phyloP scores from a whole-genome alignment of 768 basidiomycete genomes.

The Kwoniella pini region DNA sequence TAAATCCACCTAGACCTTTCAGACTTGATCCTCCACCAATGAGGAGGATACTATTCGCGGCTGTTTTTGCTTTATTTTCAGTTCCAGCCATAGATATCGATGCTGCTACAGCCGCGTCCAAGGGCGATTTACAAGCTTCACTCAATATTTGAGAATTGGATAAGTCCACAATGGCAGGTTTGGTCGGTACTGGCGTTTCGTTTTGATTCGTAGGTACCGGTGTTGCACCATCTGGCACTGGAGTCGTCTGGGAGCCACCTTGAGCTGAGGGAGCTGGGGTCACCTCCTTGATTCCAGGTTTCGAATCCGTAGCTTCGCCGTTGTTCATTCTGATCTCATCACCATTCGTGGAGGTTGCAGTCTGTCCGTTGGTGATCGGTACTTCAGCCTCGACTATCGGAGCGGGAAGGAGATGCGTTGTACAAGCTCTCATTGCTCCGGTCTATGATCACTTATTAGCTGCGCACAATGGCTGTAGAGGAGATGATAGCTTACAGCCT shows the following conservation, averaged over 20 bases:
- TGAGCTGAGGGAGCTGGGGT: background rate
- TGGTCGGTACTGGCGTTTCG: background rate
- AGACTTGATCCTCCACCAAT: conserved; percentile 43
- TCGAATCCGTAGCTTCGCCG: background rate
- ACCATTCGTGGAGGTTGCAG: background rate
- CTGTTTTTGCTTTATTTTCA: conserved; percentile 43
- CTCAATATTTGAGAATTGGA: conserved; percentile 21
- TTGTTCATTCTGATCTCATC: background rate
- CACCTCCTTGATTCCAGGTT: background rate
- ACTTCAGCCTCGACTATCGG: conserved; percentile 12
- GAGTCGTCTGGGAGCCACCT: background rate
- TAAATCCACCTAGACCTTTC: conserved; percentile 41
- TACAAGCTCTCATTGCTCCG: conserved; percentile 37
- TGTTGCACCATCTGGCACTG: conserved; percentile 2
- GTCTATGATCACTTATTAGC: conserved; percentile 19
- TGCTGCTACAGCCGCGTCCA: conserved; percentile 45
- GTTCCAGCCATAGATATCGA: conserved; percentile 35
- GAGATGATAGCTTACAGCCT: conserved; percentile 51
- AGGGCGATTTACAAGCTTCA: conserved; percentile 40
- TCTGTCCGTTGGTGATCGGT: too few relatives aligned
- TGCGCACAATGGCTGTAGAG: background rate
- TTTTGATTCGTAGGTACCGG: conserved; percentile 4
- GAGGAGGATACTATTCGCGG: conserved; percentile 36
- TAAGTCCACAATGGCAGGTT: background rate
- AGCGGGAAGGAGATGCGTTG: conserved; percentile 28